Base-by-base conservation (phyloP, 2,329 filamentous ascomycete species). In the Aspergillus melleus region DNA sequence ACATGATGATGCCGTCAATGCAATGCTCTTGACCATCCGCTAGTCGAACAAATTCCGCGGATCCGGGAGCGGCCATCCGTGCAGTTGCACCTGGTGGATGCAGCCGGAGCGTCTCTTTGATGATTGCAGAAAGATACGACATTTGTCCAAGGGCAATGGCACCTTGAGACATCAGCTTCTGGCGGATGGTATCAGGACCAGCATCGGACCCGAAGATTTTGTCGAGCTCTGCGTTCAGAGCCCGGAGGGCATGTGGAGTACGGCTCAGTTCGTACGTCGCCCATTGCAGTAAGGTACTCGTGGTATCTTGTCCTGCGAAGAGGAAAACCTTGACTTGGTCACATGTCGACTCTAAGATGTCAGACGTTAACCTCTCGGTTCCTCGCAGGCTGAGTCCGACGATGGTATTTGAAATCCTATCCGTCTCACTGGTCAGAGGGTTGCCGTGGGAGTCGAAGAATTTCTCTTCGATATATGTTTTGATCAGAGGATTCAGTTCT, bases 51-150 rank as follows among this genome's bases (percentile, higher is more conserved):
- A 2, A 61, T 39, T 59, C 56, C 26, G 52, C 64, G 22, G 60
- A 54, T 1, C 64, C 60, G 1, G 58, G 54, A 4, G 54, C 39
- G 3, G 58, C 47, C 19, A 56, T 55, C 2, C 67, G 57, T 6
- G 65, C 61, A 1, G 64, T 63, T 2, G 56, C 62, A 3, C 59
- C 67, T 53, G 83, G 78, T 0, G 83, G 81, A 63, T 80, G 83
- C 26, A 86, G 65, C 0, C 84, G 77, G 2, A 87, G 74, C 0
- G 78, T 77, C 68, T 87, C 85, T 58, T 84, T 84, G 61, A 85
- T 79, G 1, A 85, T 77, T 22, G 83, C 83, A 1, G 75, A 75
- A 1, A 83, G 84, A 66, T 84, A 85, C 0, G 77, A 72, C 44
- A 87, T 62, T 3, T 46, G 74, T 36, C 78, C 73, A 63, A 82